Percentiles rank a stretch among this genome's conserved stretches.
phyloP scores from a whole-genome alignment of 2,329 filamentous ascomycete genomes.

The Colletotrichum musae region DNA sequence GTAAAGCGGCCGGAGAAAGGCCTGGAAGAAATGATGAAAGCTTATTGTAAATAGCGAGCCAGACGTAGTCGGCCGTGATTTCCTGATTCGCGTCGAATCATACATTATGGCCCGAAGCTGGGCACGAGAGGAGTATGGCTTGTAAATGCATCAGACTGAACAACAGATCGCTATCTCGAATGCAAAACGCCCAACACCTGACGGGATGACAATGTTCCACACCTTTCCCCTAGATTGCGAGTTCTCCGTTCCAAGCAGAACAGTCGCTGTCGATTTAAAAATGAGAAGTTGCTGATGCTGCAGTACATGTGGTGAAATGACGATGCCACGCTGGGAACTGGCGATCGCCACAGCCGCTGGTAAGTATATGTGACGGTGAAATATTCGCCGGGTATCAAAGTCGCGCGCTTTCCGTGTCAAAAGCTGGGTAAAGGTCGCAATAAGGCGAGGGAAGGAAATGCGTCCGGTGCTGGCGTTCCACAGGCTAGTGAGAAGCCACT shows the following conservation, averaged over 20 bases:
- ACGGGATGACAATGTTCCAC: constrained; percentile 15
- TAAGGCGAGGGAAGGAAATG: constrained; percentile 8
- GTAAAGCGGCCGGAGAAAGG: not conserved
- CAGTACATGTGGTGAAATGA: not conserved
- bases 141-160: constrained; percentile 27
- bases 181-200: constrained; percentile 36
- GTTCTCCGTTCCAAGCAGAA: constrained; percentile 9
- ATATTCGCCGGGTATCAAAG: constrained; percentile 30
- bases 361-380: constrained; percentile 9
- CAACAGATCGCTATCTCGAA: constrained; percentile 31
- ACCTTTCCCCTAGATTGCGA: constrained; percentile 6
- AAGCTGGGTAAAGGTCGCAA: constrained; percentile 9
- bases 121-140: not conserved
- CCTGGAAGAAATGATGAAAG: not conserved
- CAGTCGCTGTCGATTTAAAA: constrained; percentile 6
- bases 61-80: constrained; percentile 2
- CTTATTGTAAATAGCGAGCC: not conserved
- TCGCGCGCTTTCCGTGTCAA: constrained; percentile 13
- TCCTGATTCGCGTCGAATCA: constrained; percentile 30
- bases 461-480: not conserved
- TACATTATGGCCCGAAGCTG: constrained; percentile 26
- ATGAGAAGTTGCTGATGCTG: constrained; percentile 5
- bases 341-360: not conserved
- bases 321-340: not conserved
- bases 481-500: not conserved